Percentiles rank a stretch among this genome's conserved stretches.
Evolutionary conservation across 345 rosid species (phyloP).

Genomic region (Sisymbrium altissimum): DNA sequence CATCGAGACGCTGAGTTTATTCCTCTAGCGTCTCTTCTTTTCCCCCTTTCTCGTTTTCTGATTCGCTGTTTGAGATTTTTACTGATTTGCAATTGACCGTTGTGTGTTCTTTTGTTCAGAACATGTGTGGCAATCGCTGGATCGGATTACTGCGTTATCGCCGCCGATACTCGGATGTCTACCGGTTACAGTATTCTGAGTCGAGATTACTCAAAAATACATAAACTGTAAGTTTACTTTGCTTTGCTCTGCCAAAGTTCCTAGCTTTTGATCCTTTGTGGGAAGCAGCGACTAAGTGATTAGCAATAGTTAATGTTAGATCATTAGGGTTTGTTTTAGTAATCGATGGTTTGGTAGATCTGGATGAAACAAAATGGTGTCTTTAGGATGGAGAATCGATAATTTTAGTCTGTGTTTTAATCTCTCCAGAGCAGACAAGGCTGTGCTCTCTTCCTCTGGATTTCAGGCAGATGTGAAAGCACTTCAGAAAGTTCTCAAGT

Average conservation of each 20-base stretch:
- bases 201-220: slow-evolving; percentile 90
- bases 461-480: slow-evolving; percentile 98
- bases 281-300: neutral
- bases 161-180: slow-evolving; percentile 97
- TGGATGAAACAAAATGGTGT: neutral
- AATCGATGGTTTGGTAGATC: slow-evolving; percentile 2
- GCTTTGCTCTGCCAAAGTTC: neutral
- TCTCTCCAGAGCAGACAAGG: slow-evolving; percentile 66
- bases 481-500: slow-evolving; percentile 72
- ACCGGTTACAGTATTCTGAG: slow-evolving; percentile 85
- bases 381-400: neutral
- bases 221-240: slow-evolving; percentile 49
- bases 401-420: neutral
- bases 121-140: slow-evolving; percentile 95
- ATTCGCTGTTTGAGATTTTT: neutral
- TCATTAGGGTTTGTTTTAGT: slow-evolving; percentile 4
- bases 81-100: neutral
- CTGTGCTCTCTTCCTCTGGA: slow-evolving; percentile 90
- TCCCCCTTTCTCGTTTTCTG: neutral
- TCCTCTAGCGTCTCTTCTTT: neutral
- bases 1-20: neutral
- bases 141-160: slow-evolving; percentile 88
- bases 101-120: slow-evolving; percentile 33
- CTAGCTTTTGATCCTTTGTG: neutral
- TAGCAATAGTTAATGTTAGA: neutral